phyloP scores from a whole-genome alignment of 352 stramenopile species.

The Phytophthora podocarpi region DNA sequence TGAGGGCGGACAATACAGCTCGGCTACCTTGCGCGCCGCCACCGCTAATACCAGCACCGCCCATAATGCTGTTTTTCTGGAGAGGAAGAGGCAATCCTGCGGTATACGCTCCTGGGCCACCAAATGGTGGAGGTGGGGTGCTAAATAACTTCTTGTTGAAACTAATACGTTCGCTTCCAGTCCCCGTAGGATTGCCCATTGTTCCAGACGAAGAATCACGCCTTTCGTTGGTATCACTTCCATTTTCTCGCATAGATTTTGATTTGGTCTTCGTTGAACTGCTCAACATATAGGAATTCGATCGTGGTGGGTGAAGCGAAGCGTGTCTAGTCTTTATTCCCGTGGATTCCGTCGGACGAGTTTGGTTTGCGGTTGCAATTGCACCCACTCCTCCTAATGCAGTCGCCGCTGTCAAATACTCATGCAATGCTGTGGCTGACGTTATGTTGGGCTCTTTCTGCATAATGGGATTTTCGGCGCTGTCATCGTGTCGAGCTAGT shows the following conservation, averaged over 20 bases:
- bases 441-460: constrained; percentile 10
- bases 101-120: not conserved
- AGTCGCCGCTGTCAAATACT: constrained; percentile 39
- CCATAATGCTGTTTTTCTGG: constrained; percentile 9
- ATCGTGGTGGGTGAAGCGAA: constrained; percentile 28
- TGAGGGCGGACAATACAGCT: constrained; percentile 72
- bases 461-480: constrained; percentile 1
- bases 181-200: not conserved
- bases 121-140: constrained; percentile 12
- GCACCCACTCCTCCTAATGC: constrained; percentile 13
- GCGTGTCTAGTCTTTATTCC: constrained; percentile 23
- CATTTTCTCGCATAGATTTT: constrained; percentile 22
- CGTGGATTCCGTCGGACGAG: constrained; percentile 29
- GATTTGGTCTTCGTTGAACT: constrained; percentile 10
- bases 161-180: constrained; percentile 14
- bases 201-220: not conserved
- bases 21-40: constrained; percentile 52
- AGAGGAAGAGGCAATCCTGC: constrained; percentile 11
- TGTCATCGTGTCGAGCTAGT: constrained; percentile 46
- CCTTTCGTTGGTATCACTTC: not conserved
- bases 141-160: constrained; percentile 44
- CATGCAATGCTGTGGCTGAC: constrained; percentile 16
- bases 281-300: constrained; percentile 10
- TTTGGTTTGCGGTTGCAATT: constrained; percentile 21
- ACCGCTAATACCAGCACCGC: constrained; percentile 2